These are phyloP conservation scores for Tremellales sp. DNA, from an alignment of 1,284 basidiomycete species.

Conservation along the genomic window DNA sequence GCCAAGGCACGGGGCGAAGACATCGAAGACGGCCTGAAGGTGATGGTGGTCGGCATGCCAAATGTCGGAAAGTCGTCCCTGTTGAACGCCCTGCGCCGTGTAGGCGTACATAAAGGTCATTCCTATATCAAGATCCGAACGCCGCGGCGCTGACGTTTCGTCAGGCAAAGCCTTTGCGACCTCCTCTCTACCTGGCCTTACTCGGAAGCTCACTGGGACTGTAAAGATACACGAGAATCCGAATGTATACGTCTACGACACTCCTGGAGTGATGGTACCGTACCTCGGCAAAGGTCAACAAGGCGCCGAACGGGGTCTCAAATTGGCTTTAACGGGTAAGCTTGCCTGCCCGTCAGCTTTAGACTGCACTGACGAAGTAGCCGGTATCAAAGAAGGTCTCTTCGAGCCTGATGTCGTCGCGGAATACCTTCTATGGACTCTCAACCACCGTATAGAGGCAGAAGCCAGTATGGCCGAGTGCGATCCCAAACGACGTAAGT, in stretches of 20 bases:
- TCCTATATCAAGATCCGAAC: constrained; percentile 12
- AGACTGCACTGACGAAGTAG: constrained; percentile 49
- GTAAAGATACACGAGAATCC: constrained; percentile 74
- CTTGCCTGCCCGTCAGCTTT: constrained; percentile 3
- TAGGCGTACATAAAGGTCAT: constrained; percentile 80
- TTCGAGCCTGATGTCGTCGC: constrained; percentile 81
- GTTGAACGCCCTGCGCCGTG: constrained; percentile 83
- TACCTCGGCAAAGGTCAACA: constrained; percentile 80
- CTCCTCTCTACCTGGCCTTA: constrained; percentile 82
- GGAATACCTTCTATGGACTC: constrained; percentile 80
- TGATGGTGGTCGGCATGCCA: constrained; percentile 94
- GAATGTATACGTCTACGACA: constrained; percentile 88
- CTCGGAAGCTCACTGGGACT: constrained; percentile 74
- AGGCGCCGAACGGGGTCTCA: constrained; percentile 86
- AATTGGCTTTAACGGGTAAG: constrained; percentile 85
- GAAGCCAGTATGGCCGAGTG: constrained; percentile 13
- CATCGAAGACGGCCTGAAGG: constrained; percentile 61
- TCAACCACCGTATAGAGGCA: constrained; percentile 62
- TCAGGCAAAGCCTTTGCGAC: constrained; percentile 81
- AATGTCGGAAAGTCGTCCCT: constrained; percentile 97
- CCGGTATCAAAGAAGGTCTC: constrained; percentile 89
- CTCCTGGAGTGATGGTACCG: constrained; percentile 95
- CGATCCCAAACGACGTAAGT: constrained; percentile 52
- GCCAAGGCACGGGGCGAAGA: constrained; percentile 61
- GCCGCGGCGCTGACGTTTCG: constrained; percentile 2